Evolutionary conservation across 192 early-diverging fungal species (phyloP).

Genomic region (Diversispora epigaea): DNA sequence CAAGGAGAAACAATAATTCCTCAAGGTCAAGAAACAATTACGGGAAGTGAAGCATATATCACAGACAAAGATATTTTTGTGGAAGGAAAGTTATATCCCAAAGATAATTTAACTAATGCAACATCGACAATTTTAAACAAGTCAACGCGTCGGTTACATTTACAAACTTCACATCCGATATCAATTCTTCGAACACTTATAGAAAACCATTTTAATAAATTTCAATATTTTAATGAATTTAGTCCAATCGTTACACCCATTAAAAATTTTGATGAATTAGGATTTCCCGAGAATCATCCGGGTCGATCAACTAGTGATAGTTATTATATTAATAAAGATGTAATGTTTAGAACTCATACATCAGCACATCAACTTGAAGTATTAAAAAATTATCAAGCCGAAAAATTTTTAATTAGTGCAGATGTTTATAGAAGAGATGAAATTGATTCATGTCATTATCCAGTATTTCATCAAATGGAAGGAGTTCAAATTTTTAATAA

Average conservation of each 20-base stretch:
- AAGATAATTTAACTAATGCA: slow-evolving; percentile 78
- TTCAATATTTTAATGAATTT: slow-evolving; percentile 61
- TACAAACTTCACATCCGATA: slow-evolving; percentile 80
- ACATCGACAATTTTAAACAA: slow-evolving; percentile 74
- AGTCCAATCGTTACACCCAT: slow-evolving; percentile 80
- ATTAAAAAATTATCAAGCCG: slow-evolving; percentile 52
- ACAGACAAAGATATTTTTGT: background rate
- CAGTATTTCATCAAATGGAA: slow-evolving; percentile 99
- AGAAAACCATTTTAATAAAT: slow-evolving; percentile 69
- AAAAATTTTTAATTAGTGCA: slow-evolving; percentile 86
- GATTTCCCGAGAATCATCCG: slow-evolving; percentile 79
- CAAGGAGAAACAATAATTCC: too few species aligned
- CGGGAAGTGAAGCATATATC: background rate
- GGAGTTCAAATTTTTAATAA: slow-evolving; percentile 75
- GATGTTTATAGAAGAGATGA: slow-evolving; percentile 98
- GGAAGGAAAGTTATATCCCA: slow-evolving; percentile 40
- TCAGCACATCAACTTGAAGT: slow-evolving; percentile 92
- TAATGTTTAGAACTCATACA: slow-evolving; percentile 87
- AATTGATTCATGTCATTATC: slow-evolving; percentile 93
- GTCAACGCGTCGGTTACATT: slow-evolving; percentile 72
- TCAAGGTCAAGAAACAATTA: background rate
- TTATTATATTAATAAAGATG: slow-evolving; percentile 84
- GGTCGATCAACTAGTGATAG: slow-evolving; percentile 82
- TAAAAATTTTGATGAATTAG: slow-evolving; percentile 92
- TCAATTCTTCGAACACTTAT: slow-evolving; percentile 81